A percentile compares a stretch with the other conserved stretches of the same genome.
These are phyloP conservation scores for Isabelozyma gotoi DNA, from an alignment of 805 yeast genomes.

Conservation along the genomic window DNA sequence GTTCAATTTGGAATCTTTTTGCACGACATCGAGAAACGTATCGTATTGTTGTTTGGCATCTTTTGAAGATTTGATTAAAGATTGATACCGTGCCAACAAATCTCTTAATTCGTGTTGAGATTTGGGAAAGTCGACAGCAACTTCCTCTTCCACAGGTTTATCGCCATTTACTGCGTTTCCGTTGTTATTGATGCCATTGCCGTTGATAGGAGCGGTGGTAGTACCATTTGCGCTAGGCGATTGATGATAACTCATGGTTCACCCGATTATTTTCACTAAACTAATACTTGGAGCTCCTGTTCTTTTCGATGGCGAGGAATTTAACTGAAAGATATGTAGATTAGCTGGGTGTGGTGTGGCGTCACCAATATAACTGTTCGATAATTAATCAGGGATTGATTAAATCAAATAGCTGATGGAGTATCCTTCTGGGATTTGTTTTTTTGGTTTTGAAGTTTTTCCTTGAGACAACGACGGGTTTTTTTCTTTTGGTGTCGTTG, in stretches of 20 bases:
- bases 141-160: background rate
- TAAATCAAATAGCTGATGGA: background rate
- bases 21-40: background rate
- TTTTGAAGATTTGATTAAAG: conserved; percentile 13
- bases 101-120: conserved; percentile 24
- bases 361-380: background rate
- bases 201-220: background rate
- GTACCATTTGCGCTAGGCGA: background rate
- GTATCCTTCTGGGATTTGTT: background rate
- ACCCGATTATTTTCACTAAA: no score
- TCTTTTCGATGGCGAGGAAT: no score
- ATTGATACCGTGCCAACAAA: conserved; percentile 26
- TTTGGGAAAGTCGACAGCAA: conserved; percentile 14
- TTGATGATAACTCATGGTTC: background rate
- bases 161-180: conserved; percentile 2
- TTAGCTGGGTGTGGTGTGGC: background rate
- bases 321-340: background rate
- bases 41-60: conserved; percentile 20
- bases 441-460: background rate
- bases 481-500: no score
- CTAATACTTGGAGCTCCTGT: no score
- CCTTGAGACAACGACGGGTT: background rate
- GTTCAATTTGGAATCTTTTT: conserved; percentile 3
- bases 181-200: background rate
- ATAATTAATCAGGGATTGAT: background rate